Evolutionary conservation across 495 filamentous ascomycete species (phyloP).

Genomic region (Hypoxylon crocopeplum): DNA sequence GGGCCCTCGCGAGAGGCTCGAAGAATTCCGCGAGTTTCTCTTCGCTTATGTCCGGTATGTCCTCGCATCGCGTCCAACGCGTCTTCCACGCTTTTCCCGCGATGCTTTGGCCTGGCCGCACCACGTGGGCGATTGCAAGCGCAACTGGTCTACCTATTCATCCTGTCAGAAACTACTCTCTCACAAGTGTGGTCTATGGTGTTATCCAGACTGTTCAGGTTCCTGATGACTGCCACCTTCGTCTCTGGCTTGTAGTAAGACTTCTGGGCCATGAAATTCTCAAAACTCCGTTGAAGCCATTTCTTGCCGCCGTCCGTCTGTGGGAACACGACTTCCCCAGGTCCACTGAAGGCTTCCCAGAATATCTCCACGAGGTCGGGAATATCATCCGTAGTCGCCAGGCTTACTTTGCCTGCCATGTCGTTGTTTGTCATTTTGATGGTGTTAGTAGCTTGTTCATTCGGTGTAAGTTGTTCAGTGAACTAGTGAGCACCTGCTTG

Average conservation of each 20-base stretch:
- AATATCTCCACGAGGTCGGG: conserved; percentile 39
- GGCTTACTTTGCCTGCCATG: conserved; percentile 48
- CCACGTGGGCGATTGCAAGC: conserved; percentile 29
- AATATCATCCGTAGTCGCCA: conserved; percentile 38
- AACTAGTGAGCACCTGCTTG: neutral
- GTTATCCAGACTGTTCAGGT: conserved; percentile 27
- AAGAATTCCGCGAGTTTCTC: conserved; percentile 36
- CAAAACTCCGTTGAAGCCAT: conserved; percentile 40
- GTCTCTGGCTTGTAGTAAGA: conserved; percentile 36
- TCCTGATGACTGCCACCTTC: conserved; percentile 37
- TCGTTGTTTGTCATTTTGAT: neutral
- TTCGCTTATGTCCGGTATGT: conserved; percentile 32
- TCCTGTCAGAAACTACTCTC: neutral
- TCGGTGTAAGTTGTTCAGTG: no score
- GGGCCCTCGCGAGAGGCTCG: conserved; percentile 32
- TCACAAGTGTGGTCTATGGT: neutral
- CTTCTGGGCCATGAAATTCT: conserved; percentile 39
- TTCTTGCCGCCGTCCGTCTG: conserved; percentile 37
- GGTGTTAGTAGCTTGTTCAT: neutral
- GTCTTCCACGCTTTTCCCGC: conserved; percentile 34
- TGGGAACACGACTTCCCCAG: conserved; percentile 36
- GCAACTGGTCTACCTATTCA: conserved; percentile 32
- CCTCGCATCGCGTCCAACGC: conserved; percentile 37
- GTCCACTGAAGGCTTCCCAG: conserved; percentile 40
- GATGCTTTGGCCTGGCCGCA: conserved; percentile 34